A percentile compares a stretch with the other conserved stretches of the same genome.
These are phyloP conservation scores for Blastobotrys chiropterorum DNA, from an alignment of 805 yeast species.

Conservation along the genomic window DNA sequence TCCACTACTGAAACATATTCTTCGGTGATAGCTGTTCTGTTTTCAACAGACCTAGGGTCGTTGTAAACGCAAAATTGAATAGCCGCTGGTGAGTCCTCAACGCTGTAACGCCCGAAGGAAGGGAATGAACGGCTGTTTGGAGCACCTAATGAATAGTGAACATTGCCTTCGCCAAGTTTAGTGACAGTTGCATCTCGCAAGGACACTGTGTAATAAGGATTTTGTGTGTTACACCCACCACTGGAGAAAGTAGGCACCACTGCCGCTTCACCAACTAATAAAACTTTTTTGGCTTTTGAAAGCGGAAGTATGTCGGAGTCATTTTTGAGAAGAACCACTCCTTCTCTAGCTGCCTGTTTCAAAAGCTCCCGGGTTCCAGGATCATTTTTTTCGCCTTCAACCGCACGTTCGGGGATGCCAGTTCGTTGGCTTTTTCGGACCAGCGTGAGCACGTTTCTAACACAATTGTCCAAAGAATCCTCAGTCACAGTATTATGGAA, in stretches of 20 bases:
- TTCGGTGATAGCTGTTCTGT: constrained; percentile 18
- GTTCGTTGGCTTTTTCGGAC: constrained; percentile 40
- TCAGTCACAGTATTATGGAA: constrained; percentile 36
- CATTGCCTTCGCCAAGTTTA: constrained; percentile 17
- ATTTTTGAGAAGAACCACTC: constrained; percentile 53
- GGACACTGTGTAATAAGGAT: constrained; percentile 40
- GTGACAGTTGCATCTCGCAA: constrained; percentile 9
- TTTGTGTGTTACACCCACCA: constrained; percentile 56
- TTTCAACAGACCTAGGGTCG: background rate
- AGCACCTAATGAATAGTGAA: constrained; percentile 34
- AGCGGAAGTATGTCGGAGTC: constrained; percentile 44
- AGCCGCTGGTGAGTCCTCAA: background rate
- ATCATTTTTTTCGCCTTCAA: constrained; percentile 39
- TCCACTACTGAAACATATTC: constrained; percentile 31
- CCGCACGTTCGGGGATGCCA: constrained; percentile 38
- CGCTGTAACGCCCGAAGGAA: background rate
- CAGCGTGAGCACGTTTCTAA: constrained; percentile 42
- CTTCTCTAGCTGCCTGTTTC: constrained; percentile 42
- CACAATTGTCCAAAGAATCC: constrained; percentile 42
- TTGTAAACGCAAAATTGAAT: background rate
- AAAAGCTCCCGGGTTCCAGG: constrained; percentile 40
- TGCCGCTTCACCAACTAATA: constrained; percentile 59
- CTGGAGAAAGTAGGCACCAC: constrained; percentile 46
- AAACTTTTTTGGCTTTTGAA: constrained; percentile 35
- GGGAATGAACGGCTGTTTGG: constrained; percentile 28